Base-by-base conservation (phyloP, 2,329 filamentous ascomycete species). In the Trichoderma breve region DNA sequence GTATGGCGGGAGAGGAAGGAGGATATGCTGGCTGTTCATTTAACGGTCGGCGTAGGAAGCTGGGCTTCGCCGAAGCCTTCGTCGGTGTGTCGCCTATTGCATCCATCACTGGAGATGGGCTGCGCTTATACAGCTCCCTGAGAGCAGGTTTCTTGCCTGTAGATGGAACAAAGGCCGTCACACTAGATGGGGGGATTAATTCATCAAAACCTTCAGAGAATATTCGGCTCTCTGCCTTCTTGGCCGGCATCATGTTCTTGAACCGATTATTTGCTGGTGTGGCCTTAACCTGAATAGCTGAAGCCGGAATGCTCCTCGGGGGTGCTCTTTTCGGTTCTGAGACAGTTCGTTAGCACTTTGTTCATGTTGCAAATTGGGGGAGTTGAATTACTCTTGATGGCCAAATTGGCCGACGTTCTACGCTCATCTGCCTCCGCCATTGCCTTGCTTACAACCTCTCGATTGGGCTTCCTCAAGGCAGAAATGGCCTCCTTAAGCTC, bases 401-500 rank as follows among this genome's bases (percentile, higher is more conserved):
- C 83, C 63, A 85, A 78, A 58, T 83, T 83, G 4, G 83, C 83
- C 18, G 83, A 83, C 6, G 84, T 82, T 69, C 90, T 87, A 75
- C 87, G 87, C 78, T 94, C 91, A 5, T 89, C 87, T 30, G 89
- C 90, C 74, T 93, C 91, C 4, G 87, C 89, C 71, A 92, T 85
- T 47, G 89, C 87, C 76, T 90, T 90, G 36, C 90, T 89, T 14
- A 91, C 91, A 53, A 92, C 84, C 26, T 89, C 87, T 60, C 93
- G 88, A 76, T 95, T 94, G 1, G 93, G 93, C 80, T 91, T 93
- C 79, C 92, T 91, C 55, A 95, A 80, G 11, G 90, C 87, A 6
- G 88, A 88, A 64, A 96, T 95, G 9, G 93, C 93, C 72, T 93
- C 88, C 75, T 89, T 88, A 39, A 95, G 81, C 77, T 94, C 91